phyloP scores from a whole-genome alignment of 345 rosid species.

The Eucalyptus decipiens region DNA sequence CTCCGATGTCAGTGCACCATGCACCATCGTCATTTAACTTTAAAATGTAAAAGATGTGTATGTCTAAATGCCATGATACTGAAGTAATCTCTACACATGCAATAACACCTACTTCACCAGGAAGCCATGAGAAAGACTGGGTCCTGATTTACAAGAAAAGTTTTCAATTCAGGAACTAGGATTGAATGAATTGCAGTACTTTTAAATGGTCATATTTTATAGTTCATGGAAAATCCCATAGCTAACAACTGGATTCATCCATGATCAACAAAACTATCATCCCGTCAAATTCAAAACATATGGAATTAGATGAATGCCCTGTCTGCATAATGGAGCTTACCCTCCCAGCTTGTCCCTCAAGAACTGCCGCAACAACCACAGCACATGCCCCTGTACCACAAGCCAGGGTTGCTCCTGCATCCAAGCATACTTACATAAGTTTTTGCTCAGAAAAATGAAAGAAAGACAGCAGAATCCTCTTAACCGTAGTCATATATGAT shows the following conservation, averaged over 20 bases:
- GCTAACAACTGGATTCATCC: neutral
- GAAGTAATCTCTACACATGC: neutral
- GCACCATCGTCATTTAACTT: neutral
- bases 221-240: neutral
- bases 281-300: neutral
- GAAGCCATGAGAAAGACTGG: neutral
- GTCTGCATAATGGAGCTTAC: slow-evolving; percentile 31
- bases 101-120: neutral
- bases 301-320: neutral
- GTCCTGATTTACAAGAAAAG: neutral
- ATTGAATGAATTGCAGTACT: neutral
- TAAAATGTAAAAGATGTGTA: neutral
- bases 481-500: neutral
- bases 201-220: neutral
- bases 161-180: neutral
- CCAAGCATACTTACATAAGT: neutral
- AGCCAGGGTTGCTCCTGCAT: slow-evolving; percentile 85
- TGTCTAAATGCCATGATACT: neutral
- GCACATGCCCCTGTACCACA: slow-evolving; percentile 99
- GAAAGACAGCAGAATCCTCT: neutral
- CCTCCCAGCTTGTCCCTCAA: slow-evolving; percentile 70
- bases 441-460: neutral
- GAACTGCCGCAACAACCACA: slow-evolving; percentile 95
- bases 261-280: neutral
- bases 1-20: neutral